phyloP scores from a whole-genome alignment of 331 rosid genomes.

The Malus hybrid region DNA sequence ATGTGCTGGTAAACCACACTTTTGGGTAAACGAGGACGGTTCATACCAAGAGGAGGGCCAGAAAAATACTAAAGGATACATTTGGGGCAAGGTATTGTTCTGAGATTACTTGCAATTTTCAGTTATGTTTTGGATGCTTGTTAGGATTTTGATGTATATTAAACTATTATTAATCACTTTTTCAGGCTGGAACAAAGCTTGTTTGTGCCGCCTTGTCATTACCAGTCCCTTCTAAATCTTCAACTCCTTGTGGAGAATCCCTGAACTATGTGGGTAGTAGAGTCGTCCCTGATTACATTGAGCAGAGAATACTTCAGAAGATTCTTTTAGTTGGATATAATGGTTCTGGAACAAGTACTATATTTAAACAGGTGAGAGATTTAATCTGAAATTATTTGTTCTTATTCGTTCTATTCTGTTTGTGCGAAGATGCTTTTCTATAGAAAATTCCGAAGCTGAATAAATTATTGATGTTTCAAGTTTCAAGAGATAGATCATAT shows the following conservation, averaged over 20 bases:
- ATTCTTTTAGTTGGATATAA: constrained; percentile 81
- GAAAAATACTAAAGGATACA: constrained; percentile 85
- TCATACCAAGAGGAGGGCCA: constrained; percentile 99
- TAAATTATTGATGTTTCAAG: background rate
- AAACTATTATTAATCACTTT: constrained; percentile 7
- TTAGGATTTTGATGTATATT: constrained; percentile 17
- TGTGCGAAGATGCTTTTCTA: background rate
- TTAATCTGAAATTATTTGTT: background rate
- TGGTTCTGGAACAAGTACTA: constrained; percentile 66
- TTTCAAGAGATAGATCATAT: background rate
- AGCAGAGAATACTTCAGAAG: constrained; percentile 79
- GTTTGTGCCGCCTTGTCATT: constrained; percentile 84
- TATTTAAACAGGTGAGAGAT: constrained; percentile 38
- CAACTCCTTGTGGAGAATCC: constrained; percentile 54
- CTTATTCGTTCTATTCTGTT: constrained; percentile 7
- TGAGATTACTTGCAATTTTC: background rate
- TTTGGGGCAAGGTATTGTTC: constrained; percentile 88
- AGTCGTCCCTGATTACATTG: constrained; percentile 67
- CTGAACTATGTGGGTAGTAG: constrained; percentile 42
- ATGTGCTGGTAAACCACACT: constrained; percentile 96
- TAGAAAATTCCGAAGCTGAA: background rate
- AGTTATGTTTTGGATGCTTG: constrained; percentile 5
- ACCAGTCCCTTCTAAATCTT: constrained; percentile 74
- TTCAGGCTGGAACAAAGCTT: constrained; percentile 93
- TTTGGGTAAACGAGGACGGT: constrained; percentile 99